Conservation (phyloP, 2,329 filamentous ascomycete species). For the Teratosphaeria gauchensis region DNA sequence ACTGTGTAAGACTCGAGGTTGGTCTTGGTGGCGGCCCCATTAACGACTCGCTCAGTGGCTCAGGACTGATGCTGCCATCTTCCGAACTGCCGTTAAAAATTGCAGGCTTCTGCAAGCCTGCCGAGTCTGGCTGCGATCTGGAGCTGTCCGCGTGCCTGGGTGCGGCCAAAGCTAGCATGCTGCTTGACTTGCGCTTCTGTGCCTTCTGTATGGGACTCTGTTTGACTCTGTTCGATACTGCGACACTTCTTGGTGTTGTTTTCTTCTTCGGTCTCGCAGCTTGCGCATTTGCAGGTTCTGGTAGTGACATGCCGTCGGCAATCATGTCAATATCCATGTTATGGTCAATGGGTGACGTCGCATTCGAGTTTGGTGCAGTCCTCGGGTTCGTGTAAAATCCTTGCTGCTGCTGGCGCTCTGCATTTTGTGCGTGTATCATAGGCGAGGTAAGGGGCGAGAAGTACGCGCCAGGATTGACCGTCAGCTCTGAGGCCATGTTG, state of each 20-base stretch:
- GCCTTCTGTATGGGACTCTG: constrained; percentile 37
- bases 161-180: constrained; percentile 17
- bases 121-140: constrained; percentile 6
- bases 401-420: constrained; percentile 30
- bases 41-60: constrained; percentile 35
- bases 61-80: constrained; percentile 41
- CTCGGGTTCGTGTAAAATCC: constrained; percentile 41
- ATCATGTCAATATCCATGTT: constrained; percentile 33
- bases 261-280: constrained; percentile 12
- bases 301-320: constrained; percentile 12
- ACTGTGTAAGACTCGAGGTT: constrained; percentile 48
- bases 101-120: constrained; percentile 12
- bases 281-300: constrained; percentile 27
- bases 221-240: constrained; percentile 55
- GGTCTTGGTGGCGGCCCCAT: constrained; percentile 56
- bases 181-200: constrained; percentile 34
- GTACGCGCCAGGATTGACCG: constrained; percentile 56
- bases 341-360: constrained; percentile 37
- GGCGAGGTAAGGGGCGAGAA: constrained; percentile 79
- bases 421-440: constrained; percentile 61
- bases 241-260: constrained; percentile 11
- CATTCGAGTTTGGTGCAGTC: constrained; percentile 44
- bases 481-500: constrained; percentile 44
- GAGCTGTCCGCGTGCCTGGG: not conserved
- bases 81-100: constrained; percentile 30